Evolutionary conservation across 1,139 yeast species (phyloP).

Genomic region (Nakaseomyces kungkrabaensis): DNA sequence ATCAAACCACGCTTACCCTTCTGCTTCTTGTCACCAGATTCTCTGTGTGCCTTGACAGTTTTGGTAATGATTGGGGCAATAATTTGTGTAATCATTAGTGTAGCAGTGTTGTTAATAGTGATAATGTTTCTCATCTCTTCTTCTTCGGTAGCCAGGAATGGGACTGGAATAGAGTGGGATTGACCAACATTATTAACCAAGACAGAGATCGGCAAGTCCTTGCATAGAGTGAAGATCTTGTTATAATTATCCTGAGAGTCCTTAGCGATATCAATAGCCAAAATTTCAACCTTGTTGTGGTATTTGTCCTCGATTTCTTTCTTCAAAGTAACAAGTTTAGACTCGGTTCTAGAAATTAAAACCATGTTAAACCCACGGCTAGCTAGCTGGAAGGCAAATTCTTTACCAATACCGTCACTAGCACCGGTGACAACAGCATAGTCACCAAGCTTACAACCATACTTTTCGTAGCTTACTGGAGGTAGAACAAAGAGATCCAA

Average conservation of each 20-base stretch:
- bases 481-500: constrained; percentile 58
- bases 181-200: constrained; percentile 90
- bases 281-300: constrained; percentile 51
- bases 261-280: constrained; percentile 70
- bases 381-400: constrained; percentile 80
- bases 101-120: constrained; percentile 76
- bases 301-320: constrained; percentile 52
- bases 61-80: constrained; percentile 57
- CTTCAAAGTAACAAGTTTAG: constrained; percentile 62
- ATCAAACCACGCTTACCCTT: constrained; percentile 52
- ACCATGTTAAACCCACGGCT: constrained; percentile 72
- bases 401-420: constrained; percentile 95
- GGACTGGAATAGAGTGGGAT: constrained; percentile 91
- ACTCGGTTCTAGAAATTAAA: constrained; percentile 72
- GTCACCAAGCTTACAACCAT: constrained; percentile 49
- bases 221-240: constrained; percentile 39
- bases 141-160: constrained; percentile 70
- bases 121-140: constrained; percentile 69
- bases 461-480: constrained; percentile 49
- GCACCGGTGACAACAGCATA: constrained; percentile 89
- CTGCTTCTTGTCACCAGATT: constrained; percentile 21
- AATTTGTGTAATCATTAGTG: constrained; percentile 71
- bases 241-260: constrained; percentile 41
- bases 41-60: constrained; percentile 34
- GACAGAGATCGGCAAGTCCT: constrained; percentile 50